Conservation (phyloP, 1,284 basidiomycete genomes). For the Rhodotorula sp. region DNA sequence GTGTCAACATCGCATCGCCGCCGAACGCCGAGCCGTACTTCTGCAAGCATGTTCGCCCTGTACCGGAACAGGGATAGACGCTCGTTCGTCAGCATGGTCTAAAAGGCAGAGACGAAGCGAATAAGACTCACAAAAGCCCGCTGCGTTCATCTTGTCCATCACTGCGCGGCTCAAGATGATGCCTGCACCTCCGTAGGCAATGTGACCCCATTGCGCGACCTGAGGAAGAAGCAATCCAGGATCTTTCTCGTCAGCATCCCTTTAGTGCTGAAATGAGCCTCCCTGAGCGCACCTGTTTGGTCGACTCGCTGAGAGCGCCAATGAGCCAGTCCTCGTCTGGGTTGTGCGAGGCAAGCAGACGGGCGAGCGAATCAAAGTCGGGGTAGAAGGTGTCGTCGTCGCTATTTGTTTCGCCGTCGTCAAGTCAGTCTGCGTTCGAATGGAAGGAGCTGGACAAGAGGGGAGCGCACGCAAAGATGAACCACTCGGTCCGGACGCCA, state of each 20-base stretch:
- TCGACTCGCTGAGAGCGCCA: conserved; percentile 40
- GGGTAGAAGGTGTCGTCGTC: conserved; percentile 45
- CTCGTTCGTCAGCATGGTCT: not conserved
- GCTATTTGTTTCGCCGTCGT: conserved; percentile 9
- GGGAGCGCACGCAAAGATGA: conserved; percentile 40
- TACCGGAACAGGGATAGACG: too few relatives aligned
- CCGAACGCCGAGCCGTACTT: conserved; percentile 32
- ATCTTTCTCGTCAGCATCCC: not conserved
- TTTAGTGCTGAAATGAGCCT: not conserved
- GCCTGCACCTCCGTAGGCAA: conserved; percentile 41
- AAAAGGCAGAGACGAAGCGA: too few relatives aligned
- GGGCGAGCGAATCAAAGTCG: conserved; percentile 35
- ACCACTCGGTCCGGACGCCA: conserved; percentile 40
- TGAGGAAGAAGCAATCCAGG: not conserved
- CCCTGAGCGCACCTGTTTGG: conserved; percentile 27
- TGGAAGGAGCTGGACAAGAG: too few relatives aligned
- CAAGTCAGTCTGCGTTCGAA: not conserved
- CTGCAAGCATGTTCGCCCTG: conserved; percentile 25
- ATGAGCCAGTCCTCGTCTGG: conserved; percentile 29
- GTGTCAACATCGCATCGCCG: conserved; percentile 40
- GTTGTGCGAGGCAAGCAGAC: conserved; percentile 33
- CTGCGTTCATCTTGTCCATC: conserved; percentile 38
- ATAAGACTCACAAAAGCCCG: conserved; percentile 30
- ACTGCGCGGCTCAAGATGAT: conserved; percentile 38
- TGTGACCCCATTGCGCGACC: conserved; percentile 40